Conservation (phyloP, 345 rosid species). For the Microthlaspi erraticum region DNA sequence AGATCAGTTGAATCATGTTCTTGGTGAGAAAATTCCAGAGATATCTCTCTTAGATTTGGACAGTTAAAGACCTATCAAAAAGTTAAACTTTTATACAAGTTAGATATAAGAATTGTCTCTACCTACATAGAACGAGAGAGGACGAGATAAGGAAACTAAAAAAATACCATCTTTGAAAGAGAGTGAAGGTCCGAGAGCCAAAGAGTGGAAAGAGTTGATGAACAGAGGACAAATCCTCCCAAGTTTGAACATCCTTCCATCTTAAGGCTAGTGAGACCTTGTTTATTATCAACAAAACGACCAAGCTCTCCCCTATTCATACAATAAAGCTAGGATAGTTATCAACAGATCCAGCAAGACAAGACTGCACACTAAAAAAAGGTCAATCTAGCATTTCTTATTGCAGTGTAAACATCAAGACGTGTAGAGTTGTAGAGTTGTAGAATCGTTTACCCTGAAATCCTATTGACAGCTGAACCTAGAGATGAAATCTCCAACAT, state of each 20-base stretch:
- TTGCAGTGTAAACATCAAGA: not conserved
- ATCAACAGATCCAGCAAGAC: not conserved
- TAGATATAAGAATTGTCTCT: not conserved
- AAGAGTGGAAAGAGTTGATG: constrained; percentile 78
- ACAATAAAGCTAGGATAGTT: constrained; percentile 16
- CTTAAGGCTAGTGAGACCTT: constrained; percentile 78
- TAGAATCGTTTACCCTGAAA: constrained; percentile 69
- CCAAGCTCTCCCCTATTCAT: constrained; percentile 77
- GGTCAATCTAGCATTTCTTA: too few species aligned
- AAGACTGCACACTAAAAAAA: too few species aligned
- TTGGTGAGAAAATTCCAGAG: constrained; percentile 82
- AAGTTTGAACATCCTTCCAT: constrained; percentile 95
- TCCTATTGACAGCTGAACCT: constrained; percentile 68
- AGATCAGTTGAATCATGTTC: constrained; percentile 83
- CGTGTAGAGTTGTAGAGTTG: too few species aligned
- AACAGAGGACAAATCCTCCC: constrained; percentile 77
- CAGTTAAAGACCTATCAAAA: constrained; percentile 68
- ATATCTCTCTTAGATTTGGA: constrained; percentile 80
- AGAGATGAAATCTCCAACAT: constrained; percentile 70
- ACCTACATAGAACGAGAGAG: not conserved
- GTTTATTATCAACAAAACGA: constrained; percentile 94
- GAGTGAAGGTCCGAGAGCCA: constrained; percentile 90
- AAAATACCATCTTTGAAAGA: constrained; percentile 75
- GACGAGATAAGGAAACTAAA: not conserved
- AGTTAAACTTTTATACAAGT: not conserved